phyloP scores from a whole-genome alignment of 2,329 filamentous ascomycete genomes.

The Pyricularia sp. region DNA sequence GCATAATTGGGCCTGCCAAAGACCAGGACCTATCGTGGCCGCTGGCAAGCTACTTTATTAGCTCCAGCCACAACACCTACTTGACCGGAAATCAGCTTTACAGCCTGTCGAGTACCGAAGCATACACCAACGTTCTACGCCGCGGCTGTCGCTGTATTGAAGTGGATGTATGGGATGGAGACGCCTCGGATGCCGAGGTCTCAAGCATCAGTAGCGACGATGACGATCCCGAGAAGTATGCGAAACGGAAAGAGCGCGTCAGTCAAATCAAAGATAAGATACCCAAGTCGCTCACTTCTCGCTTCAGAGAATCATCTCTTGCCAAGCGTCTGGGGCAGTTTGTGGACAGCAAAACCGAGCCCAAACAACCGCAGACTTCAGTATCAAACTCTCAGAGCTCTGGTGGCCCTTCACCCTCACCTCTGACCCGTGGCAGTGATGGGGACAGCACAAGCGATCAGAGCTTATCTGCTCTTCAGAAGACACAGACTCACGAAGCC shows the following conservation, averaged over 20 bases:
- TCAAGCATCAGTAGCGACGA: constrained; percentile 33
- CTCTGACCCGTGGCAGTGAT: neutral
- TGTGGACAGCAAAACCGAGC: constrained; percentile 18
- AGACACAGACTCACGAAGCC: neutral
- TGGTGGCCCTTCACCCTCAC: neutral
- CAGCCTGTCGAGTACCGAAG: constrained; percentile 77
- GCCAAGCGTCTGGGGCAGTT: constrained; percentile 30
- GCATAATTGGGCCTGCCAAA: constrained; percentile 29
- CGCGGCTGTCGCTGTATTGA: constrained; percentile 86
- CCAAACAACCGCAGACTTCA: constrained; percentile 6
- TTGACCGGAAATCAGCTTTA: constrained; percentile 81
- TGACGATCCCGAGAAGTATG: constrained; percentile 54
- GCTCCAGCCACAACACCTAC: constrained; percentile 92
- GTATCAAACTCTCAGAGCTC: neutral
- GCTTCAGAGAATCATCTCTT: constrained; percentile 38
- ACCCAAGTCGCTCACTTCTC: constrained; percentile 30
- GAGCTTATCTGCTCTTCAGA: neutral
- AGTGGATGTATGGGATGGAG: constrained; percentile 92
- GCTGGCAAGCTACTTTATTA: constrained; percentile 86
- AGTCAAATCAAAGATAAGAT: constrained; percentile 54
- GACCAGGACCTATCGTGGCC: constrained; percentile 59
- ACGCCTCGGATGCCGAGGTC: constrained; percentile 58
- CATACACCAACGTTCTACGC: constrained; percentile 76
- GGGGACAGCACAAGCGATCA: neutral
- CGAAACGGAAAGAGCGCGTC: constrained; percentile 50